Percentiles rank a stretch among this genome's conserved stretches.
phyloP scores from a whole-genome alignment of 2,329 filamentous ascomycete genomes.

The Cercospora sp. region DNA sequence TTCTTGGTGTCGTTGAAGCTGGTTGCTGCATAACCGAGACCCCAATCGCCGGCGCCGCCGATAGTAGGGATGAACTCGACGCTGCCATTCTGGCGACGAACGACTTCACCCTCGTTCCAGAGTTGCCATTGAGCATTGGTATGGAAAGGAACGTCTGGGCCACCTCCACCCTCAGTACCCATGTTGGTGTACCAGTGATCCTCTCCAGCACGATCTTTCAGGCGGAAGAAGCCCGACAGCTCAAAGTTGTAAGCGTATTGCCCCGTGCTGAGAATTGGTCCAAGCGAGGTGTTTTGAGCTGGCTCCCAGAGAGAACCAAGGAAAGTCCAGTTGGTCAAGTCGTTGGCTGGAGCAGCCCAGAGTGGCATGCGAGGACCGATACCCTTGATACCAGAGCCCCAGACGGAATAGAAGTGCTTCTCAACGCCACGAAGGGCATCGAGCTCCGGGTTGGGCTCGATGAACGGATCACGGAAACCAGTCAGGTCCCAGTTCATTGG shows the following conservation, averaged over 20 bases:
- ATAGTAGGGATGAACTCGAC: slow-evolving; percentile 48
- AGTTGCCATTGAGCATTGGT: slow-evolving; percentile 46
- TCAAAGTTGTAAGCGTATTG: slow-evolving; percentile 52
- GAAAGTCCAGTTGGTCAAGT: slow-evolving; percentile 52
- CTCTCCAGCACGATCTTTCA: slow-evolving; percentile 47
- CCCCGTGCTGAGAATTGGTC: slow-evolving; percentile 46
- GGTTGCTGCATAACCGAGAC: slow-evolving; percentile 48
- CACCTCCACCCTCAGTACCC: slow-evolving; percentile 44
- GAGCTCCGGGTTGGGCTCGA: slow-evolving; percentile 43
- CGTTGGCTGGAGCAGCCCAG: slow-evolving; percentile 47
- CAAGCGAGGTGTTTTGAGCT: slow-evolving; percentile 45
- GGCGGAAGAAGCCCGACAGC: slow-evolving; percentile 51
- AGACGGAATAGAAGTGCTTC: slow-evolving; percentile 50
- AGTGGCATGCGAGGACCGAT: slow-evolving; percentile 51
- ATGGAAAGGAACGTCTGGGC: slow-evolving; percentile 45
- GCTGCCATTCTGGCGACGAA: slow-evolving; percentile 47
- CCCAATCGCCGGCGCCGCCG: slow-evolving; percentile 49
- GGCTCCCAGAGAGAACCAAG: slow-evolving; percentile 51
- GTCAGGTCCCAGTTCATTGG: slow-evolving; percentile 51
- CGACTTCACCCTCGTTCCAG: slow-evolving; percentile 49
- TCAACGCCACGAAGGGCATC: slow-evolving; percentile 45
- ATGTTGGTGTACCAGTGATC: slow-evolving; percentile 49
- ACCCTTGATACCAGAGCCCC: slow-evolving; percentile 51
- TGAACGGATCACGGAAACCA: slow-evolving; percentile 44
- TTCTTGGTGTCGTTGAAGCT: slow-evolving; percentile 53